Evolutionary conservation across 129 eudicot genomes (phyloP).

Genomic region (Logfia minima): DNA sequence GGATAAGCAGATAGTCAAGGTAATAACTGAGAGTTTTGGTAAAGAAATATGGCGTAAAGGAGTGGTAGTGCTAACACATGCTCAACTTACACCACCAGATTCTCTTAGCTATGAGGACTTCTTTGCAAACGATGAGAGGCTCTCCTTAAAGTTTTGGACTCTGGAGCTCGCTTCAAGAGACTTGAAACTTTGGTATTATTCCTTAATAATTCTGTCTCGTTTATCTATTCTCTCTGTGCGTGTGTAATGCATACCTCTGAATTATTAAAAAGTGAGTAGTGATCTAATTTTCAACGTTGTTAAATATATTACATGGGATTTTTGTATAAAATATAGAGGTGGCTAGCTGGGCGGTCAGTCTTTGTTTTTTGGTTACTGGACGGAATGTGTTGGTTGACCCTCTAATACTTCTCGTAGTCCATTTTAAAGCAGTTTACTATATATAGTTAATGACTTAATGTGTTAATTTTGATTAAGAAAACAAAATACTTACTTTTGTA

Average conservation of each 20-base stretch:
- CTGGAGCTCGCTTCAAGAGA: constrained; percentile 50
- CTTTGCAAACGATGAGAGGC: constrained; percentile 76
- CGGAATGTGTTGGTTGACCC: no score
- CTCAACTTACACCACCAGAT: constrained; percentile 95
- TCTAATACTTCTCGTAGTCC: no score
- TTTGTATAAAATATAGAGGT: no score
- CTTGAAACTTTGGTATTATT: constrained; percentile 48
- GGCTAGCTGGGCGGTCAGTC: no score
- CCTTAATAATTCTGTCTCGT: neutral
- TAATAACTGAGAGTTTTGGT: constrained; percentile 82
- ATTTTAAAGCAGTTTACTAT: no score
- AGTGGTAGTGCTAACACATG: constrained; percentile 83
- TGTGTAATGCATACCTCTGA: neutral
- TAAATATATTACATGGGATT: no score
- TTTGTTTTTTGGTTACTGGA: no score
- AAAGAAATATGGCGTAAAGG: constrained; percentile 80
- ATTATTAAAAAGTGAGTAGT: neutral
- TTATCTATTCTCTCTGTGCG: neutral
- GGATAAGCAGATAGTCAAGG: constrained; percentile 77
- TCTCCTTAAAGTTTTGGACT: constrained; percentile 59
- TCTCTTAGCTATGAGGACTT: constrained; percentile 79
- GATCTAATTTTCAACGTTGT: no score
- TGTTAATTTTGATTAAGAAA: no score
- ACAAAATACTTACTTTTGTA: no score
- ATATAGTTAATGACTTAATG: no score